Base-by-base conservation (phyloP, 2,329 filamentous ascomycete genomes). In the Colletotrichum caudatum region DNA sequence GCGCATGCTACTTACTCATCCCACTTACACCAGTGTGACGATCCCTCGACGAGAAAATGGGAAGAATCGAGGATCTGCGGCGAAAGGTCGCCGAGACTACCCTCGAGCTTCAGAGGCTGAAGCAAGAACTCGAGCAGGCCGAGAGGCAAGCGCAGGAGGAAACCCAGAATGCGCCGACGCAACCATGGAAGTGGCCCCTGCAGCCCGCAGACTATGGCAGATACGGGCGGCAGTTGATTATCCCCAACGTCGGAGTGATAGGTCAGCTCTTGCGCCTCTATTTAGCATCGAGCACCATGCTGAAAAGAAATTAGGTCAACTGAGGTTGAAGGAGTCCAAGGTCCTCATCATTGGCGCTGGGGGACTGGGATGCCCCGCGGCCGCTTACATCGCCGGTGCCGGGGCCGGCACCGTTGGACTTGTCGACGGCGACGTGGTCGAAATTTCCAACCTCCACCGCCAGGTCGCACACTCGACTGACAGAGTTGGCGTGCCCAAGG, bases 171-270 rank as follows among this genome's bases (percentile, higher is more conserved):
- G 51, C 59, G 14, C 58, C 69, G 18, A 61, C 67, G 1, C 46
- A 60, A 35, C 46, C 58, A 0, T 84, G 82, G 82, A 88, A 83
- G 74, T 95, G 93, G 92, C 93, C 93, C 0, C 84, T 97, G 2
- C 81, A 83, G 5, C 82, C 85, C 20, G 88, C 92, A 6, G 94
- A 98, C 76, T 97, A 97, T 80, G 89, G 90, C 74, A 88, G 95
- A 73, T 98, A 98, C 83, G 94, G 94, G 9, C 87, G 95, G 50
- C 95, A 98, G 82, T 91, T 98, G 84, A 95, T 98, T 74, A 89
- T 98, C 72, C 92, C 94, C 0, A 89, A 92, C 69, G 86, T 98
- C 72, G 94, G 95, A 0, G 84, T 97, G 1, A 85, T 90, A 80
- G 94, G 93, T 93, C 60, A 73, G 80, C 74, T 33, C 39, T 51